Percentiles rank a stretch among this genome's conserved stretches.
These are phyloP conservation scores for Arthrobotrys megalospora DNA, from an alignment of 2,329 filamentous ascomycete genomes.

Conservation along the genomic window DNA sequence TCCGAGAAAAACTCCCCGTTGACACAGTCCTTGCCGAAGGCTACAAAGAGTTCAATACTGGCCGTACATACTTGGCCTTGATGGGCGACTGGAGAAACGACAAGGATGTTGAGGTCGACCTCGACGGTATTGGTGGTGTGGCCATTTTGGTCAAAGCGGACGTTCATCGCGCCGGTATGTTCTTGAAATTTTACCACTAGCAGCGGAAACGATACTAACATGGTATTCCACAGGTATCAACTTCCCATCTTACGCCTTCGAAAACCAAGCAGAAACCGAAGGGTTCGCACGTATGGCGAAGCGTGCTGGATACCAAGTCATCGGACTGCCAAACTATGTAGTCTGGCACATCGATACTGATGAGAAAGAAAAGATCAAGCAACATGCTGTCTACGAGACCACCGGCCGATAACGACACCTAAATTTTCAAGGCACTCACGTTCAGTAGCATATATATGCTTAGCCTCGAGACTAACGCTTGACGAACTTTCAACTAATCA, in stretches of 20 bases:
- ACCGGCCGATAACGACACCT: not conserved
- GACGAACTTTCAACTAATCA: constrained; percentile 18
- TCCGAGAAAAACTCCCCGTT: constrained; percentile 81
- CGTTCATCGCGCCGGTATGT: constrained; percentile 89
- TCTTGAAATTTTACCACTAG: constrained; percentile 44
- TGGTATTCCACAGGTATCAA: constrained; percentile 80
- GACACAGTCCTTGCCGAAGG: constrained; percentile 91
- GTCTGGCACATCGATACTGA: constrained; percentile 99
- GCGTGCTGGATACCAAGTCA: constrained; percentile 90
- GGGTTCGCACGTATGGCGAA: constrained; percentile 99
- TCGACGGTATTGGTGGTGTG: constrained; percentile 96
- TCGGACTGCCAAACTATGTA: constrained; percentile 95
- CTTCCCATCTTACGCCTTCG: constrained; percentile 95
- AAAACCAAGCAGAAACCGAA: constrained; percentile 99
- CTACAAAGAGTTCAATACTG: constrained; percentile 93
- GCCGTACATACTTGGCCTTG: constrained; percentile 87
- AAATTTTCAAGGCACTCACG: not conserved
- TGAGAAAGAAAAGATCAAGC: constrained; percentile 83
- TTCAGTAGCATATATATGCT: not conserved
- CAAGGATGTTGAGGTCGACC: constrained; percentile 90
- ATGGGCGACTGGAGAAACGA: constrained; percentile 95
- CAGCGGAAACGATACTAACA: not conserved
- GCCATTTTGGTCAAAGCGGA: constrained; percentile 98
- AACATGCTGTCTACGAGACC: constrained; percentile 60
- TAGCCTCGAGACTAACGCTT: not conserved